Evolutionary conservation across 2,329 filamentous ascomycete genomes (phyloP).

Genomic region (Ascomycota sp.): DNA sequence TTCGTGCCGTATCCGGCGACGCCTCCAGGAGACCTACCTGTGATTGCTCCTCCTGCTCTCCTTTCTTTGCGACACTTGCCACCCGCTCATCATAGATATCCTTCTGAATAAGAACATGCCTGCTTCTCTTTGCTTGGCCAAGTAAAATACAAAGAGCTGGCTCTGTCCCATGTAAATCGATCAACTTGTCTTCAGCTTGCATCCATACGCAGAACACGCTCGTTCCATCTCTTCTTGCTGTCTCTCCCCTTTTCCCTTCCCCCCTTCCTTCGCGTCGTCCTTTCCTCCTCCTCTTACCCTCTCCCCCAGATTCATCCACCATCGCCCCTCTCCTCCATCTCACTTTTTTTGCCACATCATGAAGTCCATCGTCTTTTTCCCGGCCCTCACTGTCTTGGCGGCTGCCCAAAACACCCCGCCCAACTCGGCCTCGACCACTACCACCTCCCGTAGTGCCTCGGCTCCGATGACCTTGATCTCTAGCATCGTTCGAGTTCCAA

Average conservation of each 20-base stretch:
- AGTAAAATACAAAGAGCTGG: slow-evolving; percentile 4
- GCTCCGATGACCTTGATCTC: not conserved
- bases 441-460: not conserved
- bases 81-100: not conserved
- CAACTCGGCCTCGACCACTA: no score
- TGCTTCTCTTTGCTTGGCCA: not conserved
- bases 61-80: no score
- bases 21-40: no score
- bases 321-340: not conserved
- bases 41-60: no score
- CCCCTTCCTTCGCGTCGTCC: not conserved
- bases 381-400: slow-evolving; percentile 1
- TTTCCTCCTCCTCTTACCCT: not conserved
- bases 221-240: slow-evolving; percentile 3
- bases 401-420: not conserved
- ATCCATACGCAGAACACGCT: not conserved
- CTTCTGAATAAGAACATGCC: slow-evolving; percentile 2
- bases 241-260: not conserved
- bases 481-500: not conserved
- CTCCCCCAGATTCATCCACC: slow-evolving; percentile 4
- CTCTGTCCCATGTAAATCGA: slow-evolving; percentile 1
- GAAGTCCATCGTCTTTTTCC: slow-evolving; percentile 13
- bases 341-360: slow-evolving; percentile 10
- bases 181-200: not conserved
- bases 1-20: no score